Evolutionary conservation across 208 protist genomes (phyloP), one percentile per base, ranked within the genome.

Genomic region (Sergeia podlipaevii): DNA sequence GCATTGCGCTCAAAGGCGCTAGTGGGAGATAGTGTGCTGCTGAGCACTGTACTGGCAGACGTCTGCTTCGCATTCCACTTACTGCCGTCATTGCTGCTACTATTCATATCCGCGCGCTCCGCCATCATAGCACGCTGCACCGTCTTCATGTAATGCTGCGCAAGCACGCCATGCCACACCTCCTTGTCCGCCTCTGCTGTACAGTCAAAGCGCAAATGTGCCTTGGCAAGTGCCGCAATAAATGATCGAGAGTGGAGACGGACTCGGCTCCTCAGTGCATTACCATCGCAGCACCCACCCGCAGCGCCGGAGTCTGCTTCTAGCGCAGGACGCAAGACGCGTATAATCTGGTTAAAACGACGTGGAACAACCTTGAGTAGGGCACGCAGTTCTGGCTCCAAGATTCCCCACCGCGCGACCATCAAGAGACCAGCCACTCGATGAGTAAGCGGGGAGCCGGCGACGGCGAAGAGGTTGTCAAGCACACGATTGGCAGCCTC

Each of bases 291-390:
- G 20, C 51, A 5, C 34, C 45, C 20, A 37, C 28, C 23, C 55
- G 55, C 8, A 7, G 32, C 17, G 70, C 38, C 7, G 21, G 39
- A 11, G 42, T 11, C 13, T 47, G 30, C 48, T 27, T 84, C 74
- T 0, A 89, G 45, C 2, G 74, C 65, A 0, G 83, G 83, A 5
- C 80, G 69, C 59, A 91, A 69, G 56, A 81, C 46, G n/a, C 87
- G 82, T 29, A 94, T 53, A 21, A 94, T 53, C 36, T 83, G 59
- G 43, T 89, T 78, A 32, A 94, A 73, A 18, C 72, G 62, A 7
- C 65, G 61, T 4, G 67, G 65, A 0, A 72, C 49, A 21, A 91
- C 21, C 36, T 60, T 46, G 26, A 94, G 48, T 15, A 93, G 57
- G 21, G 42, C 32, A n/a, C 87, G 75, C 39, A 94, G 64, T 34